These are phyloP conservation scores for Cyclotella sp. DNA, from an alignment of 108 stramenopile genomes.

Conservation along the genomic window DNA sequence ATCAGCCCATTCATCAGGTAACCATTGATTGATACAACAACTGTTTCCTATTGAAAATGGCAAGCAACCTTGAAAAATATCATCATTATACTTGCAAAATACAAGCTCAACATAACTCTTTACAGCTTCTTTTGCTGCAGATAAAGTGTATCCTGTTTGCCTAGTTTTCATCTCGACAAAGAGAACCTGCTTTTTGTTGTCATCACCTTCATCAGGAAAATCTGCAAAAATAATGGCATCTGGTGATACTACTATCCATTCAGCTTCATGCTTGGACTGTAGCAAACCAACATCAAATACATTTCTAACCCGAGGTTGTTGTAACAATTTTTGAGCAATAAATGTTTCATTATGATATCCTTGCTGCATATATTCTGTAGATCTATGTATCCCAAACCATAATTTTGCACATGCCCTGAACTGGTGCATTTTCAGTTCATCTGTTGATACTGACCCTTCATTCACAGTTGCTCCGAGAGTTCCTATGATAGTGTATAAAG, in stretches of 20 bases:
- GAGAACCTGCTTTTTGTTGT: too few relatives aligned
- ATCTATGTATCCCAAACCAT: not conserved
- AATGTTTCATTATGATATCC: not conserved
- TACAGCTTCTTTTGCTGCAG: not conserved
- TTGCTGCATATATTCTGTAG: not conserved
- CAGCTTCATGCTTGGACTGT: not conserved
- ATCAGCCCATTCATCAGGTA: not conserved
- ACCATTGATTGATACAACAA: not conserved
- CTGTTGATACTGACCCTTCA: too few relatives aligned
- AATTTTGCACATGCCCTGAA: not conserved
- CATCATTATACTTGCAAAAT: not conserved
- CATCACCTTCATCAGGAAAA: too few relatives aligned
- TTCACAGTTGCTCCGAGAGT: too few relatives aligned
- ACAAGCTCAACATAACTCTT: not conserved
- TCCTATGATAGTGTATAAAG: too few relatives aligned
- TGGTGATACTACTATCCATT: not conserved
- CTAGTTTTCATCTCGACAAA: too few relatives aligned
- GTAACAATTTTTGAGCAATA: not conserved
- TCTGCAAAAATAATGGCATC: not conserved
- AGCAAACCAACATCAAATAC: slow-evolving; percentile 1
- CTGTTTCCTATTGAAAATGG: not conserved
- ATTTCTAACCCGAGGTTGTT: not conserved
- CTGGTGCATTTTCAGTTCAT: too few relatives aligned
- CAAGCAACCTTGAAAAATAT: not conserved
- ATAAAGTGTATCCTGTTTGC: not conserved